Conservation (phyloP, 208 protist genomes). For the Crithidia bombi region DNA sequence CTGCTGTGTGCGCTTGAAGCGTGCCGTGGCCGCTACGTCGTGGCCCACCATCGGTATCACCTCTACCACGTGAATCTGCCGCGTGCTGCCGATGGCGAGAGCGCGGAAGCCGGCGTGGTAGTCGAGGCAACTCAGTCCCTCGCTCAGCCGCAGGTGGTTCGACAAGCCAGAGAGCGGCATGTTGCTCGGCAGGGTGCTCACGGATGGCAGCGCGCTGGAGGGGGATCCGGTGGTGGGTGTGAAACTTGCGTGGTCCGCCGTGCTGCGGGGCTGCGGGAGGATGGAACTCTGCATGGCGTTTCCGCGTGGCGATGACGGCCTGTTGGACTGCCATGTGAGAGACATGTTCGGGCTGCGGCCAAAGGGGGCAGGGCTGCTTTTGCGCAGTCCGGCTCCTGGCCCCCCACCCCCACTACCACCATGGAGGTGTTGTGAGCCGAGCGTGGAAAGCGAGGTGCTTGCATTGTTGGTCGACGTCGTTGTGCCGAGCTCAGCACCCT, state of each 20-base stretch:
- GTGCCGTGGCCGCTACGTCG: slow-evolving; percentile 31
- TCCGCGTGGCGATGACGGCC: neutral
- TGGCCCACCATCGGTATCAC: slow-evolving; percentile 53
- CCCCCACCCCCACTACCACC: neutral
- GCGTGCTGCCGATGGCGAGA: slow-evolving; percentile 74
- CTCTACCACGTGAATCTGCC: slow-evolving; percentile 73
- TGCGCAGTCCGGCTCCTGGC: neutral
- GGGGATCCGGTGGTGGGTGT: neutral
- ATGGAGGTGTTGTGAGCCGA: neutral
- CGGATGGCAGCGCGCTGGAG: neutral
- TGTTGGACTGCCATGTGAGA: slow-evolving; percentile 14
- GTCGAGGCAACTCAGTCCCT: slow-evolving; percentile 66
- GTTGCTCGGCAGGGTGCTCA: slow-evolving; percentile 20
- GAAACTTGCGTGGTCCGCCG: slow-evolving; percentile 4
- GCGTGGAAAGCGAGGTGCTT: neutral
- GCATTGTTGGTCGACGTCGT: neutral
- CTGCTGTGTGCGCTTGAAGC: slow-evolving; percentile 5
- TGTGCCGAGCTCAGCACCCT: neutral
- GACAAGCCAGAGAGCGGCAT: slow-evolving; percentile 25
- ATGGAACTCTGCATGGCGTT: slow-evolving; percentile 12
- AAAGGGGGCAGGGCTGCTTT: neutral
- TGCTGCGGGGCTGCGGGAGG: neutral
- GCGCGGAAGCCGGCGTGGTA: slow-evolving; percentile 70
- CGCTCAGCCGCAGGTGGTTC: slow-evolving; percentile 50
- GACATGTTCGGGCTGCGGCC: slow-evolving; percentile 24